These are phyloP conservation scores for Lactarius hatsudake DNA, from an alignment of 768 basidiomycete species.

Conservation along the genomic window DNA sequence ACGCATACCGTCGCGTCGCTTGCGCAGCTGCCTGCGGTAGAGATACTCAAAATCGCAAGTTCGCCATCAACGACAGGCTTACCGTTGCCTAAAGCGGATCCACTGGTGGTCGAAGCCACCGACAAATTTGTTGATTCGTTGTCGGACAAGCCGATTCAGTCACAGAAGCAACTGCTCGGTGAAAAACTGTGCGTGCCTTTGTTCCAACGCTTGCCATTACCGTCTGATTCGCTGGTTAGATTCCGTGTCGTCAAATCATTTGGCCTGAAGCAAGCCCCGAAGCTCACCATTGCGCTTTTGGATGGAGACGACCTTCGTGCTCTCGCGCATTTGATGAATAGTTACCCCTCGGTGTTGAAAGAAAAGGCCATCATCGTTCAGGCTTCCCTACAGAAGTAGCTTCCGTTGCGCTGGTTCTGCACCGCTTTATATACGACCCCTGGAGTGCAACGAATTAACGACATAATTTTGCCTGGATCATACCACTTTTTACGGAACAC, in stretches of 20 bases:
- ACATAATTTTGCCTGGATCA: not conserved
- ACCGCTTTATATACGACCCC: too few relatives aligned
- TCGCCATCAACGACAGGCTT: conserved; percentile 44
- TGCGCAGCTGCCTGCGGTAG: conserved; percentile 67
- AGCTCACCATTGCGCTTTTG: conserved; percentile 77
- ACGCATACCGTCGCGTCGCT: conserved; percentile 67
- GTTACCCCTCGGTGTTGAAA: conserved; percentile 77
- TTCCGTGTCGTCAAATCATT: conserved; percentile 67
- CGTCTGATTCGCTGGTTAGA: conserved; percentile 27
- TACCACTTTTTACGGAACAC: conserved; percentile 10
- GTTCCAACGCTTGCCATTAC: conserved; percentile 20
- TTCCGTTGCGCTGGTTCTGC: not conserved
- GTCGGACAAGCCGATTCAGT: conserved; percentile 65
- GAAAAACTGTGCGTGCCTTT: conserved; percentile 61
- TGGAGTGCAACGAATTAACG: not conserved
- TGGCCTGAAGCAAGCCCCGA: conserved; percentile 83
- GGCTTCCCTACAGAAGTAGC: conserved; percentile 18
- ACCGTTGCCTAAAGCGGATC: conserved; percentile 29
- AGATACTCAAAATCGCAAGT: conserved; percentile 67
- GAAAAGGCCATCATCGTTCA: conserved; percentile 38
- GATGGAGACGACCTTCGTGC: conserved; percentile 84
- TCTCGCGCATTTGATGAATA: conserved; percentile 83
- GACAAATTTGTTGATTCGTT: conserved; percentile 64
- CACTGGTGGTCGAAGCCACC: conserved; percentile 46
- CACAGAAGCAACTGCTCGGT: conserved; percentile 80